Evolutionary conservation across 2,329 filamentous ascomycete genomes (phyloP), one percentile per base, ranked within the genome.

Genomic region (Zymoseptoria crescenta): DNA sequence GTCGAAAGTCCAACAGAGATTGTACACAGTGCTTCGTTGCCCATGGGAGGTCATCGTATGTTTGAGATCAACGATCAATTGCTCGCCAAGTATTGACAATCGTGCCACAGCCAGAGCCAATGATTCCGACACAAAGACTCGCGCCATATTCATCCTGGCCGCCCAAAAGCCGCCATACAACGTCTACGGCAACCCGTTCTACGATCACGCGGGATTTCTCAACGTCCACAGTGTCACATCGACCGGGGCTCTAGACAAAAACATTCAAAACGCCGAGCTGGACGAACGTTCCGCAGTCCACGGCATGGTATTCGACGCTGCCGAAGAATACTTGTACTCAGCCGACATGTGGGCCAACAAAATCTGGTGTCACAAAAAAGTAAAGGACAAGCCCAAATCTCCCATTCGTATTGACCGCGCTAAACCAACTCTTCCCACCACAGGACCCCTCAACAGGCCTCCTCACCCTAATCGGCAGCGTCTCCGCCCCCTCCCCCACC

Each of bases 161-260:
- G 88, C 89, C 21, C 82, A 86, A 67, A 83, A 89, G 68, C 81
- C 89, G 1, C 91, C 91, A 0, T 89, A 91, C 74, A 84, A 83
- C 67, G 88, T 96, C 62, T 96, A 96, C 76, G 89, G 88, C 73
- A 94, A 94, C 74, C 91, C 91, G 8, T 96, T 96, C 75, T 96
- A 96, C 79, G 84, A 89, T 62, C 82, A 92, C 72, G 91, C 91
- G 45, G 89, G 89, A 64, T 87, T 84, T 71, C 89, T 90, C 61
- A 91, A 91, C 70, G 83, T 95, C 71, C 90, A 90, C 75, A 79
- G 81, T 56, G 82, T 86, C 55, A 79, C 82, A 52, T 59, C 72
- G 8, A 67, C 73, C 1, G 87, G 87, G 27, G 76, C 75, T n/a
- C 79, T 91, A 21, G 76, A 80, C 27, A 71, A 80, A 54, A 87